A percentile compares a stretch with the other conserved stretches of the same genome.
Evolutionary conservation across 139 green algal species (phyloP).

Genomic region (Closterium sp.): DNA sequence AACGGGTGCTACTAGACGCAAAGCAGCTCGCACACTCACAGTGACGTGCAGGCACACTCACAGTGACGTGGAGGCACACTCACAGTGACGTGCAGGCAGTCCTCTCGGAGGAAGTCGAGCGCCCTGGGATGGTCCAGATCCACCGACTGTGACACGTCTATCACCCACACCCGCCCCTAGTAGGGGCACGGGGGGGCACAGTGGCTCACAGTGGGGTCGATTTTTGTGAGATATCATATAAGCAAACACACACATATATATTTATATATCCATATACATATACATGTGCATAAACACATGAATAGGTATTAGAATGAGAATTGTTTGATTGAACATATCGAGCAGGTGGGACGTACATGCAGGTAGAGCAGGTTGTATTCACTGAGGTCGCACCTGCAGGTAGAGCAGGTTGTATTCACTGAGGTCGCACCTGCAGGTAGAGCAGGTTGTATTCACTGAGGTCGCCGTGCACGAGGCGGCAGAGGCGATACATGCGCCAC

Average conservation of each 20-base stretch:
- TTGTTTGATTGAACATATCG: no score
- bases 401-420: conserved; percentile 68
- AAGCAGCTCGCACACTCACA: background rate
- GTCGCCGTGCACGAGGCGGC: conserved; percentile 92
- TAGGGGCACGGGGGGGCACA: background rate
- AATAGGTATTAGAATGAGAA: no score
- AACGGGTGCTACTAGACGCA: background rate
- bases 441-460: conserved; percentile 98
- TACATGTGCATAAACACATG: no score
- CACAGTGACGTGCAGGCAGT: conserved; percentile 60
- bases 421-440: conserved; percentile 59
- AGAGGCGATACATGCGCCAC: conserved; percentile 83
- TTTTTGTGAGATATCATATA: no score
- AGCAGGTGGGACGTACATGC: no score
- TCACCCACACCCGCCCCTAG: conserved; percentile 55
- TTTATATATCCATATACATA: no score
- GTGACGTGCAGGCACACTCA: background rate
- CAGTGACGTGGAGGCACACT: background rate
- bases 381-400: no score
- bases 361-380: no score
- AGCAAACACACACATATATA: background rate
- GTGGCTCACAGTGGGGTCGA: no score
- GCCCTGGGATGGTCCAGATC: conserved; percentile 96
- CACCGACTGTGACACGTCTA: conserved; percentile 91
- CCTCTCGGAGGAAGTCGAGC: conserved; percentile 95